Base-by-base conservation (phyloP, 2,329 filamentous ascomycete species). In the Phialocephala subalpina region DNA sequence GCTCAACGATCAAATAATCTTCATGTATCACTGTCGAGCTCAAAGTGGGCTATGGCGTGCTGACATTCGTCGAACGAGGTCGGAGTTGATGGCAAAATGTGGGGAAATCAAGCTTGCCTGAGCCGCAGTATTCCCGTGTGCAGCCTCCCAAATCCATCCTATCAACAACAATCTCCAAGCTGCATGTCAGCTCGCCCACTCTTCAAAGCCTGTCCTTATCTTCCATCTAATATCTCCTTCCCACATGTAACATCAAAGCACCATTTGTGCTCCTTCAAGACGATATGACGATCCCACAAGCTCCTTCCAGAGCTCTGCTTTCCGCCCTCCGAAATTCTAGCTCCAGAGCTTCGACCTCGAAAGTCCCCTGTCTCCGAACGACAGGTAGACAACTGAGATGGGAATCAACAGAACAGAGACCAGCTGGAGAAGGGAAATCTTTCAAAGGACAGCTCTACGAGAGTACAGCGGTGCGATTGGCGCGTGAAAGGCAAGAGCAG, bases 391-490 rank as follows among this genome's bases (percentile, higher is more conserved):
- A 73, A 45, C 55, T 71, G 68, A 65, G 73, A 68, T 72, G 67
- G 36, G 66, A 69, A 61, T 74, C 74, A 9, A 73, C 73, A 40
- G 69, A 74, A 40, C 66, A 70, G 38, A 67, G 68, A 22, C 67
- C 66, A n/a, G 58, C 60, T 12, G 59, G 42, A 4, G 64, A 72
- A n/a, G 73, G 71, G 4, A 70, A 67, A 38, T 70, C 80, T 3
- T 89, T 89, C 73, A 83, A 85, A 72, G 86, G 86, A 22, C 87
- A 89, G 77, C 82, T 89, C 72, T 85, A 87, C 73, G 84, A 86
- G 70, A 87, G 85, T 68, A 86, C 87, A 58, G 81, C 81, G 59
- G 80, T 82, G 62, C 83, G 87, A 66, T 79, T 88, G 68, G 80
- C 81, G 69, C 78, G 83, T n/a, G 86, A 89, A 76, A 80, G 80